phyloP scores from a whole-genome alignment of 331 rosid genomes.

The Arachis monticola region DNA sequence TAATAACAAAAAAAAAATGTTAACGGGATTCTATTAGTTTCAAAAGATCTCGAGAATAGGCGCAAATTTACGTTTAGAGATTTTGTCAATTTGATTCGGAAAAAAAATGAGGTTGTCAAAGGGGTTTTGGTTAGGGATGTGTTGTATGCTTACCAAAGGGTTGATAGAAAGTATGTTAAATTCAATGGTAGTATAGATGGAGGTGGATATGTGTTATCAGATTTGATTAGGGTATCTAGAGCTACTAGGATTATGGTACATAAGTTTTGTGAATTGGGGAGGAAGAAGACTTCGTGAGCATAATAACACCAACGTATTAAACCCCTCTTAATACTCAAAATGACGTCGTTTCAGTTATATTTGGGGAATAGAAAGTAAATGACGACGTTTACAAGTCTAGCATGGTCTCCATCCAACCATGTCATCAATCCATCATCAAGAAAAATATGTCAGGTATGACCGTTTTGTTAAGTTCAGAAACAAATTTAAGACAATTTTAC shows the following conservation, averaged over 20 bases:
- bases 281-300: conserved; percentile 7
- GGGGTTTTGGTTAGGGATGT: conserved; percentile 89
- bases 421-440: too few relatives aligned
- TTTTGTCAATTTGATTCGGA: conserved; percentile 66
- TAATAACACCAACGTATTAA: too few relatives aligned
- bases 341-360: too few relatives aligned
- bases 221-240: conserved; percentile 67
- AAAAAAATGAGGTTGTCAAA: conserved; percentile 76
- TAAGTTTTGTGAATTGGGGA: conserved; percentile 85
- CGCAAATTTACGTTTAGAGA: conserved; percentile 75
- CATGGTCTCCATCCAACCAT: too few relatives aligned
- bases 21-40: conserved; percentile 70
- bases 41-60: conserved; percentile 74
- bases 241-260: conserved; percentile 67
- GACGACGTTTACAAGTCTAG: too few relatives aligned
- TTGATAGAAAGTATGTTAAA: conserved; percentile 80
- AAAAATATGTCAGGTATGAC: too few relatives aligned
- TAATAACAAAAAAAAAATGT: conserved; percentile 44
- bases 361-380: too few relatives aligned
- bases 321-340: too few relatives aligned
- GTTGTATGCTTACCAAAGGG: conserved; percentile 89
- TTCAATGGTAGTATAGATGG: conserved; percentile 41
- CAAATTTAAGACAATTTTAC: too few relatives aligned
- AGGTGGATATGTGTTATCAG: conserved; percentile 58
- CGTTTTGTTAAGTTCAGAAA: too few relatives aligned